A percentile compares a stretch with the other conserved stretches of the same genome.
Conservation (phyloP, 495 filamentous ascomycete species). For the Xylaria cubensis region DNA sequence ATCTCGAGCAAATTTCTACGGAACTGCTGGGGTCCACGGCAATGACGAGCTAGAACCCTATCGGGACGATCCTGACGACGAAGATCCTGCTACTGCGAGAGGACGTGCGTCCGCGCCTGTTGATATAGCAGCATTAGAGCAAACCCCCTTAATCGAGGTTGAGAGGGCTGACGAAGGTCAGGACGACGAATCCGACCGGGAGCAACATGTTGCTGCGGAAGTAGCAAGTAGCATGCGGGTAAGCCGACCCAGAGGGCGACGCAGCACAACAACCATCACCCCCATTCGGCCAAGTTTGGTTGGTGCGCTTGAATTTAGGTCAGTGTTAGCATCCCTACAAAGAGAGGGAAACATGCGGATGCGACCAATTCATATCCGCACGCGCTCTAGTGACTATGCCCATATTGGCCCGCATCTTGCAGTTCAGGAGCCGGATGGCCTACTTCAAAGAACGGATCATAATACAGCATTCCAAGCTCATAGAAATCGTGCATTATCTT, state of each 20-base stretch:
- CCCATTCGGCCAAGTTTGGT: constrained; percentile 92
- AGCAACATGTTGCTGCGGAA: constrained; percentile 76
- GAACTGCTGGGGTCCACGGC: constrained; percentile 52
- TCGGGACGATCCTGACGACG: constrained; percentile 72
- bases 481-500: constrained; percentile 37
- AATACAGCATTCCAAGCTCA: constrained; percentile 22
- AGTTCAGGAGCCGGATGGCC: constrained; percentile 5
- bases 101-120: constrained; percentile 60
- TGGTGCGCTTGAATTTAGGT: constrained; percentile 91
- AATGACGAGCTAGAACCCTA: constrained; percentile 70
- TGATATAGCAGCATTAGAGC: constrained; percentile 78
- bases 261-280: constrained; percentile 74
- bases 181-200: constrained; percentile 75
- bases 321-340: constrained; percentile 81
- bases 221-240: constrained; percentile 94
- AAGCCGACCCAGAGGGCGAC: constrained; percentile 68
- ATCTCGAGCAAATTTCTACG: constrained; percentile 75
- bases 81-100: constrained; percentile 63
- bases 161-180: constrained; percentile 65
- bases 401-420: constrained; percentile 21
- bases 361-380: constrained; percentile 68
- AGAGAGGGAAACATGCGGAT: constrained; percentile 76
- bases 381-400: constrained; percentile 72
- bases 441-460: background rate
- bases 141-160: constrained; percentile 56